phyloP scores from a whole-genome alignment of 495 filamentous ascomycete species.

The Penicillium verhagenii region DNA sequence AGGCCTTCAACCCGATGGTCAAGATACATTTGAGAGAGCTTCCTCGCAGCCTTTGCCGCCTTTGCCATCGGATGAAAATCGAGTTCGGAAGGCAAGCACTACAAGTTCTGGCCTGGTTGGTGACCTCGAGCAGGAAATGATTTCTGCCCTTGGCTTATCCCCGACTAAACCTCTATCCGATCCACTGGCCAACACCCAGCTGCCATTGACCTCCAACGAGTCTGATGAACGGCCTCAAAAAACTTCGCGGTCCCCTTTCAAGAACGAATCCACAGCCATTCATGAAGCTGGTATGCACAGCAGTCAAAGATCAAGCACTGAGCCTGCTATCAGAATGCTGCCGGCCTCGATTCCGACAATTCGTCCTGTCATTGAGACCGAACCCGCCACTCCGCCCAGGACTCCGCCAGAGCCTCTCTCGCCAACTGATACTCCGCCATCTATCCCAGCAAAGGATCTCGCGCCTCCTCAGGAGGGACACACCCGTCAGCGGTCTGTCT shows the following conservation, averaged over 20 bases:
- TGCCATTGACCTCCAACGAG: not conserved
- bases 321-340: not conserved
- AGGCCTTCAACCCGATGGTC: not conserved
- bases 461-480: not conserved
- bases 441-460: constrained; percentile 1
- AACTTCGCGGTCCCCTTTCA: not conserved
- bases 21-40: not conserved
- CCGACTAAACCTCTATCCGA: constrained; percentile 14
- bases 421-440: not conserved
- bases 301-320: not conserved
- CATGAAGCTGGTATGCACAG: not conserved
- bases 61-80: constrained; percentile 1
- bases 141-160: constrained; percentile 26
- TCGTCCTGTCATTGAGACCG: constrained; percentile 12
- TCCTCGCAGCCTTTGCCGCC: not conserved
- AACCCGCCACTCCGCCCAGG: constrained; percentile 6
- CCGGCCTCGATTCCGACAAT: constrained; percentile 11
- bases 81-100: not conserved
- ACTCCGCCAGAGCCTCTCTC: not conserved
- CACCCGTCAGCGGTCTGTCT: constrained; percentile 18
- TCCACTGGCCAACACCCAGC: not conserved
- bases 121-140: constrained; percentile 27
- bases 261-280: not conserved
- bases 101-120: constrained; percentile 1
- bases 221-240: not conserved